Evolutionary conservation across 805 yeast genomes (phyloP), one percentile per base, ranked within the genome.

Genomic region (Limtongia smithiae): DNA sequence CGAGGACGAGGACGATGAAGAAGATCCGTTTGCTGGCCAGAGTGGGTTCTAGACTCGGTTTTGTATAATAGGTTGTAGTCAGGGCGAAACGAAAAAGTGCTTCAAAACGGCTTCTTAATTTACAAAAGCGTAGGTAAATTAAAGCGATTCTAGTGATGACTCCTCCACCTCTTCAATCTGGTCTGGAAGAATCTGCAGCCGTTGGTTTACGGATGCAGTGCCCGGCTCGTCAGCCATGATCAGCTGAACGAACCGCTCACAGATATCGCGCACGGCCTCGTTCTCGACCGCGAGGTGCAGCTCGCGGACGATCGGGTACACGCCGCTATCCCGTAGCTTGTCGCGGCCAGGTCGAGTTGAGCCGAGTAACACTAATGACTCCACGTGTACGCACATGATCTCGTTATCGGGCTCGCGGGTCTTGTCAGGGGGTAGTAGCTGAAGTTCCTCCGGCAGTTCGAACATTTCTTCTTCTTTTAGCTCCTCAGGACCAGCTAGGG

Each of bases 191-290:
- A 69, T 62, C 24, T 71, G 68, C 50, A 74, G 50, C 48, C 79
- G 81, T 43, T 77, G 79, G 17, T 72, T 71, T 35, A 69, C 74
- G 55, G 65, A 70, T 2, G 60, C 65, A 27, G 68, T 68, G 31
- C 79, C 76, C 8, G 76, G 78, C 27, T 68, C 70, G 35, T 79
- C 77, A 7, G 76, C 78, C 93, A 85, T 85, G 56, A 91, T 74
- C 81, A 88, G 78, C 65, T 91, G 91, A 20, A 90, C 98, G 35
- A 85, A 67, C 64, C 93, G 77, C 60, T 88, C 95, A 70, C 93
- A 83, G 37, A 85, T 68, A 37, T 85, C 94, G 37, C 72, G 72
- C 20, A 87, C 74, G 17, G 68, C 71, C 22, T 72, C 76, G 44
- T 76, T 63, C 8, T 65, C 62, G 12, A 65, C 53, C 27, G 65